phyloP scores from a whole-genome alignment of 2,329 filamentous ascomycete genomes.

The Conoideocrella luteorostrata region DNA sequence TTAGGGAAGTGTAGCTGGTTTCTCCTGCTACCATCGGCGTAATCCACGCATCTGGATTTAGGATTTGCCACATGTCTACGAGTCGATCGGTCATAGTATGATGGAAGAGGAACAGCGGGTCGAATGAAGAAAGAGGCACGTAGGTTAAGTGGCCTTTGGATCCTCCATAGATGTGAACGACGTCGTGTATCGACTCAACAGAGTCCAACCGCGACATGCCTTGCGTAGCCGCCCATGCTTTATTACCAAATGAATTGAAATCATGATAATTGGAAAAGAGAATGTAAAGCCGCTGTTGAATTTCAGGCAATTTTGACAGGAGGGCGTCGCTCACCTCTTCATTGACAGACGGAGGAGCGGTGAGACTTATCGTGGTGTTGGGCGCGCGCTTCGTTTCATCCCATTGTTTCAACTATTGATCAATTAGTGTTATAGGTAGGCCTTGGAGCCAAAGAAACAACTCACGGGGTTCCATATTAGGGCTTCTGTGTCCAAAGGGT shows the following conservation, averaged over 20 bases:
- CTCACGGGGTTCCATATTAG: constrained; percentile 56
- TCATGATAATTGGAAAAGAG: constrained; percentile 62
- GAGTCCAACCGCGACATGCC: constrained; percentile 52
- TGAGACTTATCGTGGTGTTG: constrained; percentile 21
- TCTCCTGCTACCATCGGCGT: constrained; percentile 46
- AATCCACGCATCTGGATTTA: constrained; percentile 65
- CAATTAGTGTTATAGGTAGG: not conserved
- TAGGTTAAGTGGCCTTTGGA: constrained; percentile 62
- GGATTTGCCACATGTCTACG: constrained; percentile 69
- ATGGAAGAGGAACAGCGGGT: constrained; percentile 74
- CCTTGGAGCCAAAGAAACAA: constrained; percentile 2
- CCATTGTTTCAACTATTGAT: constrained; percentile 50
- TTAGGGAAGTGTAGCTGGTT: constrained; percentile 54
- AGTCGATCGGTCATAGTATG: constrained; percentile 70
- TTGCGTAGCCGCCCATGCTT: constrained; percentile 49
- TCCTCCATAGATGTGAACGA: constrained; percentile 53
- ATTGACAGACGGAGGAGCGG: constrained; percentile 48
- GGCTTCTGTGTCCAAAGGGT: constrained; percentile 50
- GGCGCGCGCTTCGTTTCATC: constrained; percentile 54
- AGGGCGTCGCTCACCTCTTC: constrained; percentile 43
- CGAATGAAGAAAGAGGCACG: constrained; percentile 67
- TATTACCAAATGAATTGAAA: constrained; percentile 64
- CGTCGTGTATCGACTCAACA: constrained; percentile 58
- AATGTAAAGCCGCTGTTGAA: constrained; percentile 59
- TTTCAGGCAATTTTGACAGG: constrained; percentile 39